Conservation (phyloP, 352 stramenopile species). For the Phytophthora cryptogea region DNA sequence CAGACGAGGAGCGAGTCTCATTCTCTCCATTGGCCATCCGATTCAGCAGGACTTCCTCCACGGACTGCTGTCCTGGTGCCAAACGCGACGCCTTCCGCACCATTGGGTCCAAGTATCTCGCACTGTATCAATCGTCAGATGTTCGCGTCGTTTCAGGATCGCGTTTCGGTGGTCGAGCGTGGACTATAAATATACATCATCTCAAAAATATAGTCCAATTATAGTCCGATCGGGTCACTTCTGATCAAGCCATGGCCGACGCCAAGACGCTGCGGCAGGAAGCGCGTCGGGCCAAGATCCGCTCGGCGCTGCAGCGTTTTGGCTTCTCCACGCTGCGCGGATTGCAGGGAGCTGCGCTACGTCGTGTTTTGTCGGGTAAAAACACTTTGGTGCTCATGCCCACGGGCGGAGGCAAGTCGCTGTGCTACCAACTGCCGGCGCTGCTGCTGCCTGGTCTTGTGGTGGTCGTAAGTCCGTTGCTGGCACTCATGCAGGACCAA, state of each 20-base stretch:
- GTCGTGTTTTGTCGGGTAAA: slow-evolving; percentile 45
- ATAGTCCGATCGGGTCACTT: slow-evolving; percentile 7
- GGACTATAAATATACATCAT: background rate
- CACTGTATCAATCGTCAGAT: no score
- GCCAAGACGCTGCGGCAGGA: slow-evolving; percentile 30
- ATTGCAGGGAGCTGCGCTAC: slow-evolving; percentile 47
- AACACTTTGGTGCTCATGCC: slow-evolving; percentile 92
- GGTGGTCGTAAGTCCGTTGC: slow-evolving; percentile 88
- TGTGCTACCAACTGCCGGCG: slow-evolving; percentile 96
- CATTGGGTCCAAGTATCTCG: slow-evolving; percentile 41
- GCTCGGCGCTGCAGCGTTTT: slow-evolving; percentile 45
- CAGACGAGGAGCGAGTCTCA: slow-evolving; percentile 9
- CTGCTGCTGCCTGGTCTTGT: slow-evolving; percentile 73
- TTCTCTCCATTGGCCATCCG: slow-evolving; percentile 40
- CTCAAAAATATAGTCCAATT: background rate
- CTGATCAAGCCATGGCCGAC: slow-evolving; percentile 17
- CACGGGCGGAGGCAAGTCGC: slow-evolving; percentile 97
- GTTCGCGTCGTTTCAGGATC: slow-evolving; percentile 22
- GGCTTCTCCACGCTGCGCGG: slow-evolving; percentile 50
- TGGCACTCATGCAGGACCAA: slow-evolving; percentile 92
- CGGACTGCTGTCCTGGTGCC: slow-evolving; percentile 53
- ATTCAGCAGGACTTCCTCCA: slow-evolving; percentile 73
- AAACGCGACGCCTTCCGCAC: slow-evolving; percentile 63
- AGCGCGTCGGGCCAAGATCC: slow-evolving; percentile 53
- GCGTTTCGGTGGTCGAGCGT: slow-evolving; percentile 1